These are phyloP conservation scores for Fusarium verticillioides DNA, from an alignment of 2,329 filamentous ascomycete genomes.

Conservation along the genomic window DNA sequence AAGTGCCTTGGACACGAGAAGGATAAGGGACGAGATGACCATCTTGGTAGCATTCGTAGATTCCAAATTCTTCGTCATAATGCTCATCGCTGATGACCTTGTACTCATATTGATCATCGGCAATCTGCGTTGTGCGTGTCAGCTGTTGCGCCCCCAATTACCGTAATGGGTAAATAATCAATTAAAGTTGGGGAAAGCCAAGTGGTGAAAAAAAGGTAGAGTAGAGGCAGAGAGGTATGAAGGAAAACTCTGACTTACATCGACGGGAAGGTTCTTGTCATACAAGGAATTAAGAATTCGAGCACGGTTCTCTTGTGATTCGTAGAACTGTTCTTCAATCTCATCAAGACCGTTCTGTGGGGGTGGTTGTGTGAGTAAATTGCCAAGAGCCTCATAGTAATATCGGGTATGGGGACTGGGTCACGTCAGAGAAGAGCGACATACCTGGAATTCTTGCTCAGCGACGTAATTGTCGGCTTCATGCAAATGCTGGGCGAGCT, in stretches of 20 bases:
- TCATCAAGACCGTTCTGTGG: conserved; percentile 54
- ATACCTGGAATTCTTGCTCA: conserved; percentile 53
- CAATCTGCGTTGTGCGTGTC: conserved; percentile 47
- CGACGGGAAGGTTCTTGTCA: conserved; percentile 57
- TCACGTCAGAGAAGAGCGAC: conserved; percentile 29
- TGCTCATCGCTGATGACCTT: conserved; percentile 58
- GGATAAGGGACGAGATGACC: conserved; percentile 59
- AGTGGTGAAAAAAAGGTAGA: conserved; percentile 13
- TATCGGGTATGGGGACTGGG: conserved; percentile 32
- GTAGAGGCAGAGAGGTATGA: conserved; percentile 15
- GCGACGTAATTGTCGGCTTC: conserved; percentile 49
- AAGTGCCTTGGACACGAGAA: conserved; percentile 56
- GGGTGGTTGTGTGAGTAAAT: conserved; percentile 27
- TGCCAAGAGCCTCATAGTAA: conserved; percentile 36
- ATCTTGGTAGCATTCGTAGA: conserved; percentile 55
- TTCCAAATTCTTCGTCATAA: conserved; percentile 55
- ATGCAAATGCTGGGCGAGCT: conserved; percentile 54
- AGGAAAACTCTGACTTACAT: conserved; percentile 55
- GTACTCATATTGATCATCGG: conserved; percentile 59
- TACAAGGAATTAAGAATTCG: conserved; percentile 58
- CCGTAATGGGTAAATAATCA: conserved; percentile 12
- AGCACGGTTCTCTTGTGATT: conserved; percentile 58
- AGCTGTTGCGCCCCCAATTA: conserved; percentile 26
- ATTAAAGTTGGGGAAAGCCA: conserved; percentile 34
- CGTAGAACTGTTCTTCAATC: conserved; percentile 54